Evolutionary conservation across 331 rosid species (phyloP), one percentile per base, ranked within the genome.

Genomic region (Telfairia occidentalis): DNA sequence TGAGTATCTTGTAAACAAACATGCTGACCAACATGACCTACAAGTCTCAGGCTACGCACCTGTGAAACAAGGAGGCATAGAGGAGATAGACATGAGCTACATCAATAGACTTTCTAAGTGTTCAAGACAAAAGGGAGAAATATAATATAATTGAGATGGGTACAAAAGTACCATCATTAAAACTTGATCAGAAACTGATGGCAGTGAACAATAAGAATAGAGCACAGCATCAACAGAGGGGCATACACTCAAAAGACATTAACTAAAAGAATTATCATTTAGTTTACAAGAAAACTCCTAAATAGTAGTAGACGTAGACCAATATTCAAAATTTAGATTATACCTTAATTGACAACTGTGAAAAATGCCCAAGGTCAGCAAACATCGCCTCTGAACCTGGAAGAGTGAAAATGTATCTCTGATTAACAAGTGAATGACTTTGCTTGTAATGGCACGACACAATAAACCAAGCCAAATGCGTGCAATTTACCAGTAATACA

Each of bases 321-420:
- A 54, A 54, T 37, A 49, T 52, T 38, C 55, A 38, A 52, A 50
- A 48, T 34, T 29, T 52, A 65, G 30, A 23, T 73, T 16, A 52
- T 82, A 95, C 99, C 99, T 92, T 83, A 82, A 95, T 95, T 61
- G 96, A 95, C 72, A 87, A 81, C 48, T 92, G 97, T 2, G 96
- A 86, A 57, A 94, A 94, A 86, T 94, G 98, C 23, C 98, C 98
- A 35, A 94, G 96, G 86, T 94, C 98, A 83, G 97, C 99, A 86
- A 95, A 95, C 99, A 95, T 95, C 59, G 99, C 99, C 86, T 95
- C 99, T 10, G 97, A 92, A 73, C 99, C 99, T 95, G 92, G 34
- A 81, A 58, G 66, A 61, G 69, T n/a, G 70, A 78, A 34, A 52
- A 75, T 15, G 45, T 7, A 29, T 45, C 8, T 81, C 24, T 69